Conservation (phyloP, 371 early-diverging fungal genomes). For the Rhizopus microsporus region DNA sequence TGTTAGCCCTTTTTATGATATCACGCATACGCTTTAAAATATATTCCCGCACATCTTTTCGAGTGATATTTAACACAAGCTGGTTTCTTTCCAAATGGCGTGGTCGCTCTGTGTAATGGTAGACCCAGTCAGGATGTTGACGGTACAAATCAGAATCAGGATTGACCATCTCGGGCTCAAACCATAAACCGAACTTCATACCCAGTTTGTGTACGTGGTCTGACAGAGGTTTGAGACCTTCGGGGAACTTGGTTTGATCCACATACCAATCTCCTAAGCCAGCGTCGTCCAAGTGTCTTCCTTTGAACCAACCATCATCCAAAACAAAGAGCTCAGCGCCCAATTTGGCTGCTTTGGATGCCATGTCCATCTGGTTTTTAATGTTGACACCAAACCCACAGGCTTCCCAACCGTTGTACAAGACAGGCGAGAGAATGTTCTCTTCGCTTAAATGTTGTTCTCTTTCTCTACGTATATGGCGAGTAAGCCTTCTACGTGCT, state of each 20-base stretch:
- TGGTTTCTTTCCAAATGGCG: slow-evolving; percentile 37
- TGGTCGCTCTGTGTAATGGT: slow-evolving; percentile 28
- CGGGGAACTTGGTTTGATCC: slow-evolving; percentile 48
- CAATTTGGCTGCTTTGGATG: slow-evolving; percentile 30
- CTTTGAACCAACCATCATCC: slow-evolving; percentile 61
- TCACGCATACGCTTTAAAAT: slow-evolving; percentile 13
- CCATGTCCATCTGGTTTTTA: slow-evolving; percentile 30
- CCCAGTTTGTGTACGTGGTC: slow-evolving; percentile 44
- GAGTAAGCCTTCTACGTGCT: slow-evolving; percentile 33
- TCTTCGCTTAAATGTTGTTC: slow-evolving; percentile 9
- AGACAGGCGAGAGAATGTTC: slow-evolving; percentile 20
- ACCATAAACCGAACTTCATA: slow-evolving; percentile 59
- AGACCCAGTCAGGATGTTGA: slow-evolving; percentile 51
- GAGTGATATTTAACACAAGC: slow-evolving; percentile 35
- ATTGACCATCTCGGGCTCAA: slow-evolving; percentile 55
- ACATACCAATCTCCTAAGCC: slow-evolving; percentile 60
- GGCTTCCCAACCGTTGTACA: slow-evolving; percentile 54
- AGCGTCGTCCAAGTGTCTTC: slow-evolving; percentile 36
- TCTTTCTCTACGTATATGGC: slow-evolving; percentile 17
- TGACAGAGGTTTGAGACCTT: slow-evolving; percentile 48
- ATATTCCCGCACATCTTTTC: slow-evolving; percentile 31
- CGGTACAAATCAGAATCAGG: slow-evolving; percentile 45
- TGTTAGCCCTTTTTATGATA: slow-evolving; percentile 11
- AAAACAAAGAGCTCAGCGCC: slow-evolving; percentile 51
- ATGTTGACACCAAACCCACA: slow-evolving; percentile 32